A percentile compares a stretch with the other conserved stretches of the same genome.
Conservation (phyloP, 331 rosid genomes). For the Acacia pycnantha region DNA sequence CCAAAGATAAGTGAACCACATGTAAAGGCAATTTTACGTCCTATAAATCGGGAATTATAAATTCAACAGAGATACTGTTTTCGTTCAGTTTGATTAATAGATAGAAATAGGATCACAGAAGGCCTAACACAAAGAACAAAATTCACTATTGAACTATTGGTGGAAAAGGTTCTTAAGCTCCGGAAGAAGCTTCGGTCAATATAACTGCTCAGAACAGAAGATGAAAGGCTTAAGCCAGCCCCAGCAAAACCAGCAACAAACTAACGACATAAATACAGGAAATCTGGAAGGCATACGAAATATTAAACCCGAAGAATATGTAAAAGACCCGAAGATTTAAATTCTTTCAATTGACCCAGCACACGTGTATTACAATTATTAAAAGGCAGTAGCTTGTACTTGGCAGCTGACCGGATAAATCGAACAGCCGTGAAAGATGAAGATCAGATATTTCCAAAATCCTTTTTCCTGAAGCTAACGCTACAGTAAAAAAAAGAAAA, state of each 20-base stretch:
- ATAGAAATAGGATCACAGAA: constrained; percentile 10
- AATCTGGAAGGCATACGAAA: neutral
- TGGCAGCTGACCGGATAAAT: neutral
- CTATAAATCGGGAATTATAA: neutral
- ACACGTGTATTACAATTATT: constrained; percentile 3
- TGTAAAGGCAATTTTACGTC: neutral
- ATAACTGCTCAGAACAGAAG: neutral
- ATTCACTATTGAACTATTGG: neutral
- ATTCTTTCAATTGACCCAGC: neutral
- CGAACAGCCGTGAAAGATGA: constrained; percentile 13
- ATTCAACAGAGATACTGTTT: neutral
- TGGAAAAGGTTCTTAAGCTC: neutral
- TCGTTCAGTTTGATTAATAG: neutral
- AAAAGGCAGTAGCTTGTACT: constrained; percentile 8
- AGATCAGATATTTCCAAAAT: neutral
- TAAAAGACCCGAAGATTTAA: neutral
- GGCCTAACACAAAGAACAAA: neutral
- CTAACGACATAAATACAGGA: neutral
- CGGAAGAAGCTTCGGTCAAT: neutral
- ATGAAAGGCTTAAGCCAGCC: constrained; percentile 12
- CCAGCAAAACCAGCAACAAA: constrained; percentile 16
- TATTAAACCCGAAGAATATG: neutral
- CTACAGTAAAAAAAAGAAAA: neutral
- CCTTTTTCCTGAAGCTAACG: neutral
- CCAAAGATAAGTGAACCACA: neutral